Evolutionary conservation across 2,329 filamentous ascomycete genomes (phyloP), one percentile per base, ranked within the genome.

Genomic region (Botrytis fragariae): DNA sequence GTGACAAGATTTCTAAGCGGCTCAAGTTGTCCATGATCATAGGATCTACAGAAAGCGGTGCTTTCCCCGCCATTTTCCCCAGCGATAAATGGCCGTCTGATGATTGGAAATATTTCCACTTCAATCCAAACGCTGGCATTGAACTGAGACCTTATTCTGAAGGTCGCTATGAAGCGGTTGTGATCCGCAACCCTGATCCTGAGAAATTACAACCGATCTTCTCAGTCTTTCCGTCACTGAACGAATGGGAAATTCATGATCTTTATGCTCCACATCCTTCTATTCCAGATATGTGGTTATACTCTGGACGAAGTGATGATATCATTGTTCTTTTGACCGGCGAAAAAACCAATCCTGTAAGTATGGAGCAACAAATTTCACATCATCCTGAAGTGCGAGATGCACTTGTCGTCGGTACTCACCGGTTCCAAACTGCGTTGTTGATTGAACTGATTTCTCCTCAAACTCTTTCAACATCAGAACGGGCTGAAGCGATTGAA

Each of bases 331-430:
- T 84, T 35, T 81, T 79, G 35, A 84, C 82, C 48, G 84, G 84
- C 3, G 83, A 84, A 69, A 85, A 85, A 74, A 80, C 84, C 44
- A 84, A 84, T 44, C 84, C 83, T 0, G 74, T 82, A 4, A 76
- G 76, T 14, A 0, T 81, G 78, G 83, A 85, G 72, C 76, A 75
- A 44, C 77, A 79, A 16, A 79, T 85, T 8, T 76, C 77, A 37
- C 74, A 74, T 1, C 80, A 84, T 69, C 80, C 81, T 0, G 45
- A 80, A 25, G 78, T 84, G 1, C 69, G 74, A 0, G 74, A 76
- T 14, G 80, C 81, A 0, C 61, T 83, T 1, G 75, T 84, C 1
- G 72, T 81, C 45, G 83, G 82, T 0, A 76, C 81, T 44, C 61
- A 72, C 9, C 73, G 77, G 16, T 82, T 84, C 68, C 80, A 83